Percentiles rank a stretch among this genome's conserved stretches.
These are phyloP conservation scores for Ilyonectria mors-panacis DNA, from an alignment of 2,329 filamentous ascomycete genomes.

Conservation along the genomic window DNA sequence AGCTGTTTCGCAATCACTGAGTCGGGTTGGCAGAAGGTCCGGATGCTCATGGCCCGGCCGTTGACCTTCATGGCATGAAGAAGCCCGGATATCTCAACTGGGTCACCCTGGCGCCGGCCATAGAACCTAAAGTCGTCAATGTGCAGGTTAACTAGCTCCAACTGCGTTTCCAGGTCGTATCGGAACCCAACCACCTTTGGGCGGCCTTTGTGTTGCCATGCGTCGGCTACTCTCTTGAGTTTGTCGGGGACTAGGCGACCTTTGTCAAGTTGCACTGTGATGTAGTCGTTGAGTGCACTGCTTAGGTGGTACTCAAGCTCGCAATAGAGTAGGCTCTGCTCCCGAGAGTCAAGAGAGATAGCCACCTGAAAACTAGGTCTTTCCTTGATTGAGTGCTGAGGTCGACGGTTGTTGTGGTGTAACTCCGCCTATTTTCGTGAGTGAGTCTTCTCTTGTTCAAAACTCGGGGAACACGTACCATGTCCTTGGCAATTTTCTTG, in stretches of 20 bases:
- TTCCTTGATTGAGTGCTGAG: conserved; percentile 50
- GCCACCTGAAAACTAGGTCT: conserved; percentile 52
- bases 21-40: conserved; percentile 72
- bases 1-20: conserved; percentile 71
- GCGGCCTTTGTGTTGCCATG: conserved; percentile 67
- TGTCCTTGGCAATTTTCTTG: conserved; percentile 68
- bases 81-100: conserved; percentile 61
- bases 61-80: conserved; percentile 68
- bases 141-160: conserved; percentile 68
- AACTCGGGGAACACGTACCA: conserved; percentile 57
- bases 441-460: conserved; percentile 8
- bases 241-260: conserved; percentile 68
- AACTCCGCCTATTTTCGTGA: conserved; percentile 54
- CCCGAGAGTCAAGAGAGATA: conserved; percentile 68
- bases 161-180: conserved; percentile 72
- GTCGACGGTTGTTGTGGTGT: conserved; percentile 52
- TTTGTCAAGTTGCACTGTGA: conserved; percentile 67
- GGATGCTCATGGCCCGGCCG: conserved; percentile 66
- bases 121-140: conserved; percentile 69
- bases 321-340: conserved; percentile 72
- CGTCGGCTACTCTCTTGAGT: conserved; percentile 65
- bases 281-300: conserved; percentile 66
- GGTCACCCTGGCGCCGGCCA: conserved; percentile 61
- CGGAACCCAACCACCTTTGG: conserved; percentile 70
- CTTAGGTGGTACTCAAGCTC: conserved; percentile 71